Base-by-base conservation (phyloP, 2,329 filamentous ascomycete genomes). In the Nemania sp. region DNA sequence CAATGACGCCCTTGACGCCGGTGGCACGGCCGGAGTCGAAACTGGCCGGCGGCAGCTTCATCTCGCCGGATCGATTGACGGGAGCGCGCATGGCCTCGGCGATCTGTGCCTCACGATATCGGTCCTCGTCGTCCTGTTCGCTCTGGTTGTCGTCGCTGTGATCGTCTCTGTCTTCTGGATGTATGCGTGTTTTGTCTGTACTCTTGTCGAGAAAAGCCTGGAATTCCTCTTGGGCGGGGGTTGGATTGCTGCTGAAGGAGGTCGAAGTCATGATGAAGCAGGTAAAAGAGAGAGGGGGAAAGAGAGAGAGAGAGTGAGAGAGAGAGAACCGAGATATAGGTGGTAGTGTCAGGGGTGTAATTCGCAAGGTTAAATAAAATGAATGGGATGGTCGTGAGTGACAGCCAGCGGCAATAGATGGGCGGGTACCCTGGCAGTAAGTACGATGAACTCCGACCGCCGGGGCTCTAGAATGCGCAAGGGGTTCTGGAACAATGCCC, bases 1-100 rank as follows among this genome's bases (percentile, higher is more conserved):
- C 90, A 71, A 95, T 94, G 75, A 95, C 91, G 64, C 91, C 91
- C 79, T 94, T 94, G 67, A 92, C 90, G 48, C 91, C 91, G 2
- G 90, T 94, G 67, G 90, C 87, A 66, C 86, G 84, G 59, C 89
- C 87, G 54, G 80, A 85, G 73, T 90, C 85, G 70, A 89, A 88
- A 57, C 80, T 82, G 12, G 79, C 79, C 10, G 85, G 86, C 13
- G 86, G 86, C 62, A 90, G 84, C 71, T 82, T 83, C 70, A 90
- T 75, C 59, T 80, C 80, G 60, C 69, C 68, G 34, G 60, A 54
- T 62, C 62, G 76, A 55, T 83, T 77, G 60, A 82, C 80, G 54
- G 87, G 83, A 74, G 87, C 87, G 69, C 87, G 81, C 85, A 89
- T 89, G 69, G 82, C 83, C 68, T 82, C 82, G 74, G 88, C 82